Base-by-base conservation (phyloP, 306 rosid species). In the Vicia sativa region DNA sequence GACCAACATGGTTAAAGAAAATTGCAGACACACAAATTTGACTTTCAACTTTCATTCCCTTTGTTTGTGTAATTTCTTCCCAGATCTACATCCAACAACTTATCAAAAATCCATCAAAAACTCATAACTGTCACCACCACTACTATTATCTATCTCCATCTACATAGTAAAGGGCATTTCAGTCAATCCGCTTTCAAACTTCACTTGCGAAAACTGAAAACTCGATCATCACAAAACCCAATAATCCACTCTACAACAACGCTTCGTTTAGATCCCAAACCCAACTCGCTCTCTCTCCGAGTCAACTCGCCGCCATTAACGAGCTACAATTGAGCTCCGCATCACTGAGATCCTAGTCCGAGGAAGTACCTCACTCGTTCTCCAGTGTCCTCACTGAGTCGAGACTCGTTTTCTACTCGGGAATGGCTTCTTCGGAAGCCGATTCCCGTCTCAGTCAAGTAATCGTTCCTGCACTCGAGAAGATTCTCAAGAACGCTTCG, bases 391-490 rank as follows among this genome's bases (percentile, higher is more conserved):
- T 67, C 16, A 48, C 95, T 19, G 76, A 80, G 64, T 37, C 63
- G 52, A 60, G 42, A 61, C 80, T 73, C 89, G 56, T 71, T 34
- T 62, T 48, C 44, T 55, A 63, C 80, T 75, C 80, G 95, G 99
- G 99, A 91, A 95, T 95, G 99, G 99, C 99, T 95, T 91, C 97
- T 77, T 80, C 87, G 97, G 99, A 91, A 95, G 99, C 92, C 86
- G 88, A 84, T 95, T 95, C 99, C 97, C 99, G 99, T 46, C 86
- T 95, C 74, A 83, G 79, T 72, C 89, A 76, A 83, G 91, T 82
- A 37, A 41, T 95, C 37, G 55, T 87, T 41, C 99, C 99, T 21
- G 89, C 99, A 42, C 95, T 95, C 3, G 99, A 95, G 46, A 89
- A 88, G 62, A 95, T 95, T 75, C 56, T 91, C 68, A 95, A 91